phyloP scores from a whole-genome alignment of 2,329 filamentous ascomycete species.

The Ophioceras dolichostomum region DNA sequence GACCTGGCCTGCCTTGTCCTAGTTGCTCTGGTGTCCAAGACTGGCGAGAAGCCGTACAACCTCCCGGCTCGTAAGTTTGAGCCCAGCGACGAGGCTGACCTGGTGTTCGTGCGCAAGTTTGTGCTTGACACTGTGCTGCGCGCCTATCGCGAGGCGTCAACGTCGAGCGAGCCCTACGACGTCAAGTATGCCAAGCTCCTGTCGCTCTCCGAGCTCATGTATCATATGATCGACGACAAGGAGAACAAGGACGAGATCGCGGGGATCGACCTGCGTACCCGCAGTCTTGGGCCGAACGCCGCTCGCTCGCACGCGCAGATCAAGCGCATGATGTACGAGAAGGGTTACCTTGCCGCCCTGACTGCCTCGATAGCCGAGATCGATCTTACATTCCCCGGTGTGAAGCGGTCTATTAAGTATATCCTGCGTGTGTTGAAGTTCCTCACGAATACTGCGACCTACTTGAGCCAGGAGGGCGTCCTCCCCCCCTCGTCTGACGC shows the following conservation, averaged over 20 bases:
- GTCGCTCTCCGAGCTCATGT: slow-evolving; percentile 81
- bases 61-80: slow-evolving; percentile 45
- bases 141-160: slow-evolving; percentile 78
- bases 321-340: slow-evolving; percentile 94
- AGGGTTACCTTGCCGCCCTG: slow-evolving; percentile 80
- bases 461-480: slow-evolving; percentile 71
- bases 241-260: slow-evolving; percentile 50
- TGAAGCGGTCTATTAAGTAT: slow-evolving; percentile 92
- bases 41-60: slow-evolving; percentile 59
- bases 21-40: slow-evolving; percentile 78
- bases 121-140: slow-evolving; percentile 88
- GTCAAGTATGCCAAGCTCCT: slow-evolving; percentile 80
- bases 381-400: slow-evolving; percentile 85
- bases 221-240: slow-evolving; percentile 77
- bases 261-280: slow-evolving; percentile 14
- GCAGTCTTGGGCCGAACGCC: slow-evolving; percentile 19
- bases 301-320: slow-evolving; percentile 66
- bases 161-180: slow-evolving; percentile 69
- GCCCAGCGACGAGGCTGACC: slow-evolving; percentile 66
- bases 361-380: slow-evolving; percentile 91
- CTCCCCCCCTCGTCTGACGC: slow-evolving; percentile 42
- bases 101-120: slow-evolving; percentile 88
- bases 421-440: slow-evolving; percentile 83
- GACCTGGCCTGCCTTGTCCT: slow-evolving; percentile 77
- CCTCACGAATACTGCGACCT: slow-evolving; percentile 75